Conservation (phyloP, 164 flowering plant genomes). For the Malania oleifera region DNA sequence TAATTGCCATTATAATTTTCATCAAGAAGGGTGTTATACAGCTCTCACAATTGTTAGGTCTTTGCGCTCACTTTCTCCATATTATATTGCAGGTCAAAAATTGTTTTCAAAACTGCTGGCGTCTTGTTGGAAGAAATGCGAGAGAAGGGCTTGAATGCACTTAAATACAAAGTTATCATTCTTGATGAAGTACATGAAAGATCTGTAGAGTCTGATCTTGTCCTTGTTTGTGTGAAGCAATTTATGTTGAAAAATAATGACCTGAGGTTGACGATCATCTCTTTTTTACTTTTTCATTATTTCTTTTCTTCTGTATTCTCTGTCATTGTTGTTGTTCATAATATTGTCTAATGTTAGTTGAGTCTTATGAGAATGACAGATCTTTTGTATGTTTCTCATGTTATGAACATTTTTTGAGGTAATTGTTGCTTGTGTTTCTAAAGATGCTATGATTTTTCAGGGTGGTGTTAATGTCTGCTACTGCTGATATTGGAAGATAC, state of each 20-base stretch:
- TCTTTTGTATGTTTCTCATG: background rate
- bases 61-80: background rate
- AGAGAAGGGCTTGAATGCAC: slow-evolving; percentile 79
- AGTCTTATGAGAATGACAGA: too few relatives aligned
- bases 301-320: background rate
- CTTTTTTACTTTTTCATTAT: background rate
- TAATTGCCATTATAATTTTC: background rate
- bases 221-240: slow-evolving; percentile 93
- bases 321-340: slow-evolving; percentile 1
- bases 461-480: slow-evolving; percentile 98
- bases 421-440: slow-evolving; percentile 8
- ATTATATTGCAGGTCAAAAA: slow-evolving; percentile 54
- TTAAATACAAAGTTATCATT: slow-evolving; percentile 78
- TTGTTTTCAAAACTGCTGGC: slow-evolving; percentile 95
- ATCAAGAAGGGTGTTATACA: background rate
- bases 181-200: slow-evolving; percentile 99
- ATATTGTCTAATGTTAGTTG: too few relatives aligned
- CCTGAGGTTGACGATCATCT: slow-evolving; percentile 51
- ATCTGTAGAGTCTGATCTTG: slow-evolving; percentile 98
- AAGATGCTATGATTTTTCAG: slow-evolving; percentile 33
- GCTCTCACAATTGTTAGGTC: background rate
- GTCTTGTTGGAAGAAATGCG: slow-evolving; percentile 96
- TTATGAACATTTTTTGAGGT: background rate
- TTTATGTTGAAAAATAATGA: slow-evolving; percentile 61
- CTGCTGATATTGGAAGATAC: slow-evolving; percentile 82